Base-by-base conservation (phyloP, 139 green algal genomes). In the Prasinococcaceae sp. region DNA sequence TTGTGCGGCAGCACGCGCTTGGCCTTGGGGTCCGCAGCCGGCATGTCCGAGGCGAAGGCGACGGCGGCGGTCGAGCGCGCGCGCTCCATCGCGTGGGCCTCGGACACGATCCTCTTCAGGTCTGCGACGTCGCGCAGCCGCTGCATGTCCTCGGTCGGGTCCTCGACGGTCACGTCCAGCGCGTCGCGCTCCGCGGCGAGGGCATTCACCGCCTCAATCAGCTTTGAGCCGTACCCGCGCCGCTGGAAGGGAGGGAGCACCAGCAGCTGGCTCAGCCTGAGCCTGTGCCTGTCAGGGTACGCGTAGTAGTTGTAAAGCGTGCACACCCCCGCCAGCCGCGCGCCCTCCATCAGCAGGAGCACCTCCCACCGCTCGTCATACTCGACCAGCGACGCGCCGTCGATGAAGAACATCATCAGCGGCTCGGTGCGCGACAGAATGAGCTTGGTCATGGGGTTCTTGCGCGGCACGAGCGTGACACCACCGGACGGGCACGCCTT, bases 401-500 rank as follows among this genome's bases (percentile, higher is more conserved):
- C 85, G 20, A 94, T 77, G 37, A 81, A 89, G 57, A 93, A 90
- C 6, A 86, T 55, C 33, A 90, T 72, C 47, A 92, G 66, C 23
- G 80, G 74, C 70, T 93, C 63, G 52, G 92, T 19, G 17, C 81
- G 63, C 3, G 35, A n/a, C n/a, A n/a, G n/a, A n/a, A n/a, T 57
- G 58, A 93, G 85, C 41, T 89, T 60, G 3, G 16, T 26, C 30
- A 16, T 6, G n/a, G 16, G 3, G 47, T 2, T 2, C 22, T 12
- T 2, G 20, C 23, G 27, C 17, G 14, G 42, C 16, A 24, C 4
- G 24, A 27, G 23, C 25, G 19, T n/a, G 22, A 44, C 37, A 24
- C 37, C 20, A 44, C n/a, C 42, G 24, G 42, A 28, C 19, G 42
- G 25, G 16, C 42, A n/a, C 25, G 10, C 16, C 14, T 45, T 20